A percentile compares a stretch with the other conserved stretches of the same genome.
Evolutionary conservation across 345 rosid species (phyloP).

Genomic region (Passiflora organensis): DNA sequence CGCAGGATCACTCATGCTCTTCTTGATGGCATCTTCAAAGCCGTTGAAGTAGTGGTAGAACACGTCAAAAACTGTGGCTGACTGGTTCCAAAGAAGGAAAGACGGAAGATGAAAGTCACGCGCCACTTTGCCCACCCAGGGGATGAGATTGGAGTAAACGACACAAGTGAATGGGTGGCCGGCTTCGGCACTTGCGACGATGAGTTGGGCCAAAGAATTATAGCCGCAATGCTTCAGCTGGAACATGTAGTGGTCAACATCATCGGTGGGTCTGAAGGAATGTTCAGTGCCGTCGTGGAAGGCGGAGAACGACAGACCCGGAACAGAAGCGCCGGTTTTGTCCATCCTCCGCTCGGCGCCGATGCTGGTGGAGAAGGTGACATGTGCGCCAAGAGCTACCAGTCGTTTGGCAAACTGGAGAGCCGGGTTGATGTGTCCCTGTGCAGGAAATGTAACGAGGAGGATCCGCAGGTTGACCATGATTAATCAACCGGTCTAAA

Average conservation of each 20-base stretch:
- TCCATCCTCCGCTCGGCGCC: neutral
- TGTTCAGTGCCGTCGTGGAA: neutral
- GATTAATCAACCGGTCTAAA: no score
- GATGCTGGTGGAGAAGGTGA: constrained; percentile 1
- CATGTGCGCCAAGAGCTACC: neutral
- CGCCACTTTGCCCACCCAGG: constrained; percentile 43
- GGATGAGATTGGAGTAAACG: constrained; percentile 13
- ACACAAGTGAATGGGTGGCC: constrained; percentile 9
- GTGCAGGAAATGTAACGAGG: constrained; percentile 2
- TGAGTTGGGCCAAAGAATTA: constrained; percentile 17
- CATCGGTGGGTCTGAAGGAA: neutral
- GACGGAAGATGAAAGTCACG: constrained; percentile 30
- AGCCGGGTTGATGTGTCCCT: constrained; percentile 11
- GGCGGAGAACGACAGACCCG: neutral
- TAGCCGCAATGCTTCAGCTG: constrained; percentile 16
- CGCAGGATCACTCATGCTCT: constrained; percentile 11
- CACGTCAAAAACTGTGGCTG: constrained; percentile 48
- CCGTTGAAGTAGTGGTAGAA: constrained; percentile 47
- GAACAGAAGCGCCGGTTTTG: neutral
- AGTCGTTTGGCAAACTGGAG: constrained; percentile 7
- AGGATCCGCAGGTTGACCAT: neutral
- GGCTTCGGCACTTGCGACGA: neutral
- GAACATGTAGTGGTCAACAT: neutral
- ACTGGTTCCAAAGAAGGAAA: constrained; percentile 53
- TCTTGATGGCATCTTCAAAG: constrained; percentile 21